phyloP scores from a whole-genome alignment of 1,284 basidiomycete genomes.

The Boletus subluridellus region DNA sequence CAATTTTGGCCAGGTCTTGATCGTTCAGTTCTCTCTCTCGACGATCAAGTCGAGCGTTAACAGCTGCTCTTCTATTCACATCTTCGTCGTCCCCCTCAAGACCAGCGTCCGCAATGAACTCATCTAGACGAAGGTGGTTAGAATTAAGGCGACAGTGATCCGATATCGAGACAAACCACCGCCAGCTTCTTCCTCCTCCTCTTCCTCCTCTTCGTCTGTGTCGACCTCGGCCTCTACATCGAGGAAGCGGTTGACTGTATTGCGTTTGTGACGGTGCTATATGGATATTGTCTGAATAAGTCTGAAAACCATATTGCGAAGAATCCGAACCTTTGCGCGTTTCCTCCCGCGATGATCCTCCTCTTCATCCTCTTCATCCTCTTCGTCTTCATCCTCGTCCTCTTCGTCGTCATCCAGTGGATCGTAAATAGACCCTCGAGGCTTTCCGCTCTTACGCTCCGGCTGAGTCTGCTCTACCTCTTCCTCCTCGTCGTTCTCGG shows the following conservation, averaged over 20 bases:
- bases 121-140: slow-evolving; percentile 44
- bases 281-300: slow-evolving; percentile 9
- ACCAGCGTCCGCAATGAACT: slow-evolving; percentile 79
- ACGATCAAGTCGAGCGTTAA: slow-evolving; percentile 79
- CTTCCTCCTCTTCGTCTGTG: slow-evolving; percentile 93
- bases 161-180: slow-evolving; percentile 49
- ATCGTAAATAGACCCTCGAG: slow-evolving; percentile 44
- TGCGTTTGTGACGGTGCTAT: slow-evolving; percentile 63
- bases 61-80: slow-evolving; percentile 53
- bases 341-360: slow-evolving; percentile 50
- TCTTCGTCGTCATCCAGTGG: slow-evolving; percentile 53
- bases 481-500: slow-evolving; percentile 40
- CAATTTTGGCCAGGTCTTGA: slow-evolving; percentile 83
- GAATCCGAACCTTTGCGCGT: slow-evolving; percentile 49
- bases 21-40: slow-evolving; percentile 76
- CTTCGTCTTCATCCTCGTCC: slow-evolving; percentile 50
- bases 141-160: not conserved
- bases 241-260: slow-evolving; percentile 76
- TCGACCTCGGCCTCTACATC: slow-evolving; percentile 95
- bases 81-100: slow-evolving; percentile 72
- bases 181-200: slow-evolving; percentile 82
- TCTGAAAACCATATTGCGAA: not conserved
- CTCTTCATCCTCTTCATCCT: slow-evolving; percentile 41
- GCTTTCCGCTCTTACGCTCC: slow-evolving; percentile 30
- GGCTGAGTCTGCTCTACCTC: slow-evolving; percentile 32